Conservation (phyloP, 1,284 basidiomycete species). For the Moesziomyces parantarcticus region DNA sequence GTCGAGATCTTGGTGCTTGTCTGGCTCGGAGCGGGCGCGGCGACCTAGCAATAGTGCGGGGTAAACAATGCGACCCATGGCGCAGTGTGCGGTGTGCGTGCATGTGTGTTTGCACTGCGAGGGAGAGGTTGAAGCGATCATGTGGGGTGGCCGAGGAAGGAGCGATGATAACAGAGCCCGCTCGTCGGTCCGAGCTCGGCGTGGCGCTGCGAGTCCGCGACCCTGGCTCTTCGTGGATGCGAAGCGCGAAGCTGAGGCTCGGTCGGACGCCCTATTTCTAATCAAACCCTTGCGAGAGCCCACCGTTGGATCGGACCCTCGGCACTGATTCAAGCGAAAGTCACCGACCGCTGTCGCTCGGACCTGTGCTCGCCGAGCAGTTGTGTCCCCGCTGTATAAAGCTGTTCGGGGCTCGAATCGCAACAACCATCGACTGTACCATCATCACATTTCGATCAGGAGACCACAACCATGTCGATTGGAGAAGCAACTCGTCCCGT, state of each 20-base stretch:
- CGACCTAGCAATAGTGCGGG: constrained; percentile 18
- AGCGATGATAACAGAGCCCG: not conserved
- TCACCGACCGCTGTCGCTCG: not conserved
- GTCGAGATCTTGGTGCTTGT: not conserved
- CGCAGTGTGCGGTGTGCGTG: not conserved
- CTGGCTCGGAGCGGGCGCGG: constrained; percentile 19
- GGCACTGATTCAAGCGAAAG: not conserved
- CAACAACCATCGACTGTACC: constrained; percentile 1
- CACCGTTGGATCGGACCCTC: not conserved
- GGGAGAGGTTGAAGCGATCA: too few species aligned
- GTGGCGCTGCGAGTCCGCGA: too few species aligned
- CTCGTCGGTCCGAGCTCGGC: not conserved
- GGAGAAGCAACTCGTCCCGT: constrained; percentile 30
- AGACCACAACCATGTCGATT: constrained; percentile 22
- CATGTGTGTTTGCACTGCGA: too few species aligned
- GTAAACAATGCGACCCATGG: not conserved
- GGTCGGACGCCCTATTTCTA: not conserved
- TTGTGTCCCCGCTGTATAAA: not conserved
- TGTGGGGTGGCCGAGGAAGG: not conserved
- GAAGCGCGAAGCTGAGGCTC: not conserved
- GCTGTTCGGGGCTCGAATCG: too few species aligned
- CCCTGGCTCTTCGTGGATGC: not conserved
- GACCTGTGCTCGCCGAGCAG: not conserved
- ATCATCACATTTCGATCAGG: not conserved
- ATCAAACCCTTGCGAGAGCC: not conserved